These are phyloP conservation scores for Diplodia intermedia DNA, from an alignment of 2,329 filamentous ascomycete genomes.

Conservation along the genomic window DNA sequence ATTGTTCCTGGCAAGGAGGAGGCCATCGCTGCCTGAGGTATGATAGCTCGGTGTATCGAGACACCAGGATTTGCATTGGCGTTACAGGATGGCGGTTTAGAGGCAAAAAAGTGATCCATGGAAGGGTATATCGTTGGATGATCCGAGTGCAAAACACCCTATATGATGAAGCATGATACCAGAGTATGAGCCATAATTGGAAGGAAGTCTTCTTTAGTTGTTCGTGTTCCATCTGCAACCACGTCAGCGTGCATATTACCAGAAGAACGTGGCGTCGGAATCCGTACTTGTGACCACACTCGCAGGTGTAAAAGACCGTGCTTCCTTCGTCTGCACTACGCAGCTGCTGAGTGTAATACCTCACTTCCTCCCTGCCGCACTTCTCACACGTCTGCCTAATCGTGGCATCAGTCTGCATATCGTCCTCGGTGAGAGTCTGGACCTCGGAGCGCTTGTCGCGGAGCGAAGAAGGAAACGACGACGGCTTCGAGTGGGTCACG, in stretches of 20 bases:
- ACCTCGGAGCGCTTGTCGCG: slow-evolving; percentile 86
- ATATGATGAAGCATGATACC: slow-evolving; percentile 31
- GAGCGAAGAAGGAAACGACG: slow-evolving; percentile 88
- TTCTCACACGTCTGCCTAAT: slow-evolving; percentile 76
- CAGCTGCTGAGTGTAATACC: slow-evolving; percentile 83
- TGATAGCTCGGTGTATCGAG: neutral
- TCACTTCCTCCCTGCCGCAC: slow-evolving; percentile 82
- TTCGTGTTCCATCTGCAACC: slow-evolving; percentile 61
- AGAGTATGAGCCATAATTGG: slow-evolving; percentile 23
- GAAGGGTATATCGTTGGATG: slow-evolving; percentile 26
- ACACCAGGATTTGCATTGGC: slow-evolving; percentile 19
- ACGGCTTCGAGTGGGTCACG: slow-evolving; percentile 82
- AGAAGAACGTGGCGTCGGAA: slow-evolving; percentile 41
- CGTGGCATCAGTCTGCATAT: slow-evolving; percentile 75
- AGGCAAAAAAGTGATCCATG: slow-evolving; percentile 20
- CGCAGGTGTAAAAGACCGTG: slow-evolving; percentile 88
- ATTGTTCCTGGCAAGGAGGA: slow-evolving; percentile 69
- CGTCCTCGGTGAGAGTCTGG: slow-evolving; percentile 78
- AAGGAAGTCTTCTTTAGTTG: slow-evolving; percentile 57
- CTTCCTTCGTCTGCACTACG: slow-evolving; percentile 94
- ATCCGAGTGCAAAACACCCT: slow-evolving; percentile 16
- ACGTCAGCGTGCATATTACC: slow-evolving; percentile 28
- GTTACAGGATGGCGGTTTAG: slow-evolving; percentile 28
- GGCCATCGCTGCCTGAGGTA: slow-evolving; percentile 38
- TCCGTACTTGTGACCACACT: slow-evolving; percentile 82